A percentile compares a stretch with the other conserved stretches of the same genome.
phyloP scores from a whole-genome alignment of 2,329 filamentous ascomycete genomes.

The Stromatinia cepivora region DNA sequence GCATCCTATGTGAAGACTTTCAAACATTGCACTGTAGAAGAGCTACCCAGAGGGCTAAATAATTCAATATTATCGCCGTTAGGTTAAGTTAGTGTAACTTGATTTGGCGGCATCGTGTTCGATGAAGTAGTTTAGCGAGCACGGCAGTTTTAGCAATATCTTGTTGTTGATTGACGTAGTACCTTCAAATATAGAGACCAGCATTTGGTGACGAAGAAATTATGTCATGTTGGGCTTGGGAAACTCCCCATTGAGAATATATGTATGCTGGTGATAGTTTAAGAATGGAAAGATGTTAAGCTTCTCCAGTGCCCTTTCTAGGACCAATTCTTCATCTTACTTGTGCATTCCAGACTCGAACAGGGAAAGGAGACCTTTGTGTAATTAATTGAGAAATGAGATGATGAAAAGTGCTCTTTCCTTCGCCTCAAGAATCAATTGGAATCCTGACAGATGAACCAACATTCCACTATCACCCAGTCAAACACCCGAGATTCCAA shows the following conservation, averaged over 20 bases:
- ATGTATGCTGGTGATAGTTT: not conserved
- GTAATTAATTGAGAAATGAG: not conserved
- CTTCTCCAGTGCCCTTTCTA: not conserved
- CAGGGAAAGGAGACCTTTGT: not conserved
- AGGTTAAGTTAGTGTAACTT: too few species aligned
- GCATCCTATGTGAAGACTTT: not conserved
- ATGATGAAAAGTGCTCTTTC: too few species aligned
- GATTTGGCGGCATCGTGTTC: not conserved
- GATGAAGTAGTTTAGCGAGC: not conserved
- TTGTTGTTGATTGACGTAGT: not conserved
- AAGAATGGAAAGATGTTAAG: not conserved
- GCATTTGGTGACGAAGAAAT: too few species aligned
- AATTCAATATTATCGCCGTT: not conserved
- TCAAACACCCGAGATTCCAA: not conserved
- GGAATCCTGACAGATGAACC: too few species aligned
- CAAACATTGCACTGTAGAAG: not conserved
- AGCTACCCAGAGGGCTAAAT: too few species aligned
- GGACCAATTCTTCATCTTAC: not conserved
- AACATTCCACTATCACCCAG: not conserved
- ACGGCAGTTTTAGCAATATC: too few species aligned
- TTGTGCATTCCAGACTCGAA: not conserved
- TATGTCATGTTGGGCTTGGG: not conserved
- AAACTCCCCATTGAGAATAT: fast-evolving
- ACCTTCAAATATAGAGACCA: not conserved
- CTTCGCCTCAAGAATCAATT: not conserved